Base-by-base conservation (phyloP, 2,329 filamentous ascomycete species). In the Hymenoscyphus occultus region DNA sequence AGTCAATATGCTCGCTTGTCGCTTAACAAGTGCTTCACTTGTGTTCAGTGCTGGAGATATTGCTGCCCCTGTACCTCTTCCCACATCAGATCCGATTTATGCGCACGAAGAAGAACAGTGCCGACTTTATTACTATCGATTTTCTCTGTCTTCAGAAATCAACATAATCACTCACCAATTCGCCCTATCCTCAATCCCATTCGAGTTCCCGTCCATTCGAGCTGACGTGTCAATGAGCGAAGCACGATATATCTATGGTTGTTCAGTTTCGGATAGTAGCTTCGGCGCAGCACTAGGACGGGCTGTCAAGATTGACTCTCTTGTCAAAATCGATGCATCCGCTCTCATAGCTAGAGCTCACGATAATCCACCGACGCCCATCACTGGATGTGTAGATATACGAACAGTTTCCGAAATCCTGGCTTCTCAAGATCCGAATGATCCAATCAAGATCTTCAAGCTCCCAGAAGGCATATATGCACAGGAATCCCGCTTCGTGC, bases 101-200 rank as follows among this genome's bases (percentile, higher is more conserved):
- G 75, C 76, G 28, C 14, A 63, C 1, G 86, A 90, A 67, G 82
- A 86, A 68, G 86, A 89, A 57, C 86, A 91, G 74, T 91, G 88
- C 65, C 82, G 88, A 5, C 78, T 91, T 0, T 91, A 90, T 74
- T 90, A 90, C 71, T 90, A 90, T 72, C 80, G 81, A 45, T 90
- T 91, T 71, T 77, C 79, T 1, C 74, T 89, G 1, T 63, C 71
- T 0, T 66, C 72, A 3, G 58, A 71, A 0, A 70, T 71, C 2
- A 72, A 74, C 39, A 62, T 35, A 0, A 88, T 90, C 54, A 80
- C 78, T 0, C 81, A 88, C 58, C 86, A 91, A 69, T 90, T 87
- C 78, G 86, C 86, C 0, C 77, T 91, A 0, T 83, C 85, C 0
- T 80, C 84, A 1, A 85, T 91, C 54, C 83, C 87, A 0, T 88